A percentile compares a stretch with the other conserved stretches of the same genome.
These are phyloP conservation scores for Linnemannia elongata DNA, from an alignment of 192 early-diverging fungal genomes.

Conservation along the genomic window DNA sequence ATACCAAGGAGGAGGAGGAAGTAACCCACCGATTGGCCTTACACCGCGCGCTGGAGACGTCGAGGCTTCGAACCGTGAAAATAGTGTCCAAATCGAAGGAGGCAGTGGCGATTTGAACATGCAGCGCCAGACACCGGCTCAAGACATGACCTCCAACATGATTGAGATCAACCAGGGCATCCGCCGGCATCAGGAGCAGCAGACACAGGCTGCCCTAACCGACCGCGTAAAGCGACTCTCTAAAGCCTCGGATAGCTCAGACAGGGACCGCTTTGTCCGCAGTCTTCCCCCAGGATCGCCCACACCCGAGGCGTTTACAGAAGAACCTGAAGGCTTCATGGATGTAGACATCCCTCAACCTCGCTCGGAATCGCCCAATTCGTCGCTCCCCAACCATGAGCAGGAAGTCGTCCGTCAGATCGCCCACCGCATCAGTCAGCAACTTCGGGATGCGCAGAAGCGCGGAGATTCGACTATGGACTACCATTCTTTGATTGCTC, in stretches of 20 bases:
- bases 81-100: conserved; percentile 17
- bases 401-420: conserved; percentile 52
- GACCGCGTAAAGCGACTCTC: conserved; percentile 52
- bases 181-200: conserved; percentile 40
- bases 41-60: conserved; percentile 32
- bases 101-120: conserved; percentile 18
- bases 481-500: conserved; percentile 45
- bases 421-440: conserved; percentile 40
- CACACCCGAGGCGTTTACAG: conserved; percentile 17
- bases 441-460: conserved; percentile 37
- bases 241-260: conserved; percentile 49
- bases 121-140: conserved; percentile 39
- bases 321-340: conserved; percentile 41
- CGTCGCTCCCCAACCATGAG: conserved; percentile 12
- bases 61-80: conserved; percentile 19
- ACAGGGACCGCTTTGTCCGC: conserved; percentile 53
- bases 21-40: conserved; percentile 4
- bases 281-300: conserved; percentile 36
- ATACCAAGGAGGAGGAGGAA: conserved; percentile 14
- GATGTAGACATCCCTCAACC: conserved; percentile 19
- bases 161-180: conserved; percentile 40
- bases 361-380: conserved; percentile 34
- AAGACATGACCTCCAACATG: conserved; percentile 46
- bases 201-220: conserved; percentile 43
- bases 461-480: conserved; percentile 37